Conservation (phyloP, 805 yeast species). For the Candida boleticola region DNA sequence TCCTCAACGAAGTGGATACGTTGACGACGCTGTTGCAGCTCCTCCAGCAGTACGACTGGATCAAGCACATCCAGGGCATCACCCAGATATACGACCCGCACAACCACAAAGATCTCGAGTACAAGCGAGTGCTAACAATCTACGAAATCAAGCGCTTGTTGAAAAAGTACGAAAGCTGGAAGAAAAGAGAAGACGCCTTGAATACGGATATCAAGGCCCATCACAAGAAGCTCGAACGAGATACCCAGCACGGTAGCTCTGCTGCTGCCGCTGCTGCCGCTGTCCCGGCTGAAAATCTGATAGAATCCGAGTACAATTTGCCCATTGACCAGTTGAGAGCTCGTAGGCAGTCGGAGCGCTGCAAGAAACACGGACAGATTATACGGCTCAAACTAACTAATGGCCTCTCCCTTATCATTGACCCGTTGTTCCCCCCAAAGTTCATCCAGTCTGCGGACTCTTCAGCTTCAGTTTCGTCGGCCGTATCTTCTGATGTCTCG, state of each 20-base stretch:
- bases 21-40: conserved; percentile 44
- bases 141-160: conserved; percentile 42
- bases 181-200: conserved; percentile 26
- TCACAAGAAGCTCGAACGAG: conserved; percentile 5
- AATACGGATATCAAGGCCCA: conserved; percentile 22
- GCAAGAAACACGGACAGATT: conserved; percentile 31
- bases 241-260: too few relatives aligned
- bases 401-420: conserved; percentile 37
- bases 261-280: not conserved
- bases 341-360: conserved; percentile 22
- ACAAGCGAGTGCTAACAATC: conserved; percentile 52
- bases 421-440: conserved; percentile 33
- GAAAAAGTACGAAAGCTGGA: conserved; percentile 38
- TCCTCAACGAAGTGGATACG: conserved; percentile 57
- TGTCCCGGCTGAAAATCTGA: not conserved
- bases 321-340: conserved; percentile 22
- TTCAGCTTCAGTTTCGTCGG: not conserved
- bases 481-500: conserved; percentile 7
- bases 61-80: conserved; percentile 40
- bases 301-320: conserved; percentile 22
- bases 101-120: conserved; percentile 49
- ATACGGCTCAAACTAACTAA: conserved; percentile 35
- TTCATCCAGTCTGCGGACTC: conserved; percentile 8
- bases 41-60: conserved; percentile 47
- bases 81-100: conserved; percentile 48